phyloP scores from a whole-genome alignment of 352 stramenopile species.

The Phytophthora colocasiae region DNA sequence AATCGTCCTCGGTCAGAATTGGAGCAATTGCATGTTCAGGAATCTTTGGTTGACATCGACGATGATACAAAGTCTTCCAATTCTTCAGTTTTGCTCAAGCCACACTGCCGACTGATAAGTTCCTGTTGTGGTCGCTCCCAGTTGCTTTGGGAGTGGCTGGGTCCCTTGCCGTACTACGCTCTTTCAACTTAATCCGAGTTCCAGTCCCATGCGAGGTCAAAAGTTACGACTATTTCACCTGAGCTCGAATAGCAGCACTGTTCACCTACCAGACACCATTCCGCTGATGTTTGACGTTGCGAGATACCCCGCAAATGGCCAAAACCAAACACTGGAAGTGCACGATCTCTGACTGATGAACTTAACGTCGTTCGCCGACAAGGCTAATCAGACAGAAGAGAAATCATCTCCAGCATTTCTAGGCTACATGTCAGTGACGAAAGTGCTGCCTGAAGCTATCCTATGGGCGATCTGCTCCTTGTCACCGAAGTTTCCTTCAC shows the following conservation, averaged over 20 bases:
- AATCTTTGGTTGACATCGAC: constrained; percentile 2
- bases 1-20: constrained; percentile 28
- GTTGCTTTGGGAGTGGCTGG: constrained; percentile 15
- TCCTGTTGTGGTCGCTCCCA: constrained; percentile 22
- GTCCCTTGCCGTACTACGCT: constrained; percentile 22
- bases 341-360: constrained; percentile 26
- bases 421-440: constrained; percentile 26
- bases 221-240: background rate
- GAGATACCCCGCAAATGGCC: constrained; percentile 22
- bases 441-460: constrained; percentile 14
- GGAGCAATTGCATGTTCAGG: background rate
- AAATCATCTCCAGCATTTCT: constrained; percentile 12
- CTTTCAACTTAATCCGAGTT: constrained; percentile 14
- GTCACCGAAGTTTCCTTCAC: constrained; percentile 22
- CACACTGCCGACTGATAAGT: constrained; percentile 26
- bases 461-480: constrained; percentile 25
- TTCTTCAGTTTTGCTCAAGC: constrained; percentile 4
- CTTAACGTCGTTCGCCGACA: constrained; percentile 18
- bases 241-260: background rate
- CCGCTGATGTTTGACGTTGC: constrained; percentile 24
- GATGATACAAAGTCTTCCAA: background rate
- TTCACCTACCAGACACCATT: constrained; percentile 11
- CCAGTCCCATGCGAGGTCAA: background rate
- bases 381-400: constrained; percentile 3
- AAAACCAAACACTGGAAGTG: constrained; percentile 20